Base-by-base conservation (phyloP, 371 early-diverging fungal species). In the Mycotypha africana region DNA sequence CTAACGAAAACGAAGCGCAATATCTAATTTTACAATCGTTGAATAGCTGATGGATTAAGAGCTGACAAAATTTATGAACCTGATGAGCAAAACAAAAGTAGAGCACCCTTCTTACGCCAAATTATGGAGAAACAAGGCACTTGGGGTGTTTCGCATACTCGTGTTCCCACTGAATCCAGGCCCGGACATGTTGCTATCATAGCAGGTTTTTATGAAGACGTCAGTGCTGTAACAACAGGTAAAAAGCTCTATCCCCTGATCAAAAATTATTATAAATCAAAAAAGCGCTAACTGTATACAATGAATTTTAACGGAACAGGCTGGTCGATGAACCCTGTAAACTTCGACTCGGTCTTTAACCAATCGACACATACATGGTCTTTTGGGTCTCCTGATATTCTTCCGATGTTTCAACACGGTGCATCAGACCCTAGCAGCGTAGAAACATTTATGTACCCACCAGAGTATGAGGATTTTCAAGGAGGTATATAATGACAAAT, bases 141-240 rank as follows among this genome's bases (percentile, higher is more conserved):
- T 3, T 94, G 89, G 89, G 97, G 97, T 19, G 84, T 95, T 5
- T 93, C 93, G 31, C 93, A 95, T 58, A 95, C 95, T 2, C 85
- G 92, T 25, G 95, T 95, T n/a, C 97, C 97, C 12, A 97, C 97
- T 16, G 97, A 97, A 70, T 91, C 92, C 28, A 78, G 97, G n/a
- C 97, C 97, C 23, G 96, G 97, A 1, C 97, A 97, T 58, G 95
- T 97, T 3, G 95, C 97, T 19, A 78, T 95, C 26, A 93, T 97
- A 65, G 95, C 93, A 24, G 97, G 97, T 1, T 92, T 97, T 59
- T 95, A 95, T 66, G 97, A 97, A 60, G 97, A 97, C 70, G 94
- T 94, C 26, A 91, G 92, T 64, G 95, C 97, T 9, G 95, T 97
- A 3, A 95, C 94, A 12, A 93, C 92, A 65, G 95, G 84, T 81